Conservation (phyloP, 2,329 filamentous ascomycete species). For the Monosporascus sp. region DNA sequence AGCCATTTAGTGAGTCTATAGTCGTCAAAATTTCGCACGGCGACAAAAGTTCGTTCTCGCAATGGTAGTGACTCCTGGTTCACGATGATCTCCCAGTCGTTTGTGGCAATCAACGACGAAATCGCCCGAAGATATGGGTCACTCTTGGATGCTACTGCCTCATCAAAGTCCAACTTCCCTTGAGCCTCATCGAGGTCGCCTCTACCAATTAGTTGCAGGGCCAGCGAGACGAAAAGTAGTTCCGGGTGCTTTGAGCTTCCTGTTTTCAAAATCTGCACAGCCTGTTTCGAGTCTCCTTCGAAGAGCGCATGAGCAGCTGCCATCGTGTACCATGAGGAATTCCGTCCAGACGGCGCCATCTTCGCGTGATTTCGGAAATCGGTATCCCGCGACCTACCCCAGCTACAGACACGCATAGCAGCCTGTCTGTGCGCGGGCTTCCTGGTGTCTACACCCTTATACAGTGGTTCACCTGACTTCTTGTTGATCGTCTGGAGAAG, state of each 20-base stretch:
- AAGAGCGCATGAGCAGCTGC: conserved; percentile 73
- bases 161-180: conserved; percentile 53
- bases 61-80: conserved; percentile 69
- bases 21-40: conserved; percentile 61
- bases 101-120: conserved; percentile 70
- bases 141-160: conserved; percentile 55
- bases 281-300: conserved; percentile 62
- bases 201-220: conserved; percentile 57
- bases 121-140: conserved; percentile 78
- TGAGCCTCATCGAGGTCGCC: conserved; percentile 39
- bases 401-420: conserved; percentile 69
- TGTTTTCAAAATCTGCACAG: conserved; percentile 63
- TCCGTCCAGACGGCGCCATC: conserved; percentile 40
- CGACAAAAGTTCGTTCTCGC: conserved; percentile 68
- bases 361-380: conserved; percentile 39
- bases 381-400: conserved; percentile 53
- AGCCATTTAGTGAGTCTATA: conserved; percentile 63
- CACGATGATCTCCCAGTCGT: conserved; percentile 70
- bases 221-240: conserved; percentile 63
- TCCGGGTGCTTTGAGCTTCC: conserved; percentile 59
- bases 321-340: conserved; percentile 61
- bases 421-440: conserved; percentile 68
- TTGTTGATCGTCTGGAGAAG: conserved; percentile 60
- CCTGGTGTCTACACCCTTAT: conserved; percentile 57
- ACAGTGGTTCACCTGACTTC: conserved; percentile 55